Percentiles rank a stretch among this genome's conserved stretches.
Evolutionary conservation across 2,329 filamentous ascomycete genomes (phyloP).

Genomic region (Ceratocystiopsis minuta): DNA sequence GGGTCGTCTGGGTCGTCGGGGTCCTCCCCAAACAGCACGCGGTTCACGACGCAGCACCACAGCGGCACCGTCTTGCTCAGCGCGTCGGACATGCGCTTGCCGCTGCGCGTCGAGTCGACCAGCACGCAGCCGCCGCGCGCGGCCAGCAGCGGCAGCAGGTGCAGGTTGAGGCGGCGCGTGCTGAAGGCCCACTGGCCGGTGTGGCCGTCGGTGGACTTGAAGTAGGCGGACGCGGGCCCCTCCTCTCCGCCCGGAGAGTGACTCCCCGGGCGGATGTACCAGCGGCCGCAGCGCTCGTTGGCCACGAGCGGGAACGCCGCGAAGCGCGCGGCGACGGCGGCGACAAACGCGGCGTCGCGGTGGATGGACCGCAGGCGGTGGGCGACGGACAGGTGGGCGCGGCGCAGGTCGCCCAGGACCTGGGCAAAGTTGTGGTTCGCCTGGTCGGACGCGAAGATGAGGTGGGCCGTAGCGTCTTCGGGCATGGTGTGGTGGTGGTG

Average conservation of each 20-base stretch:
- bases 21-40: slow-evolving; percentile 48
- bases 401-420: slow-evolving; percentile 54
- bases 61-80: slow-evolving; percentile 86
- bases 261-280: slow-evolving; percentile 63
- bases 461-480: slow-evolving; percentile 19
- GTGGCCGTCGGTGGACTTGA: slow-evolving; percentile 96
- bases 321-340: slow-evolving; percentile 35
- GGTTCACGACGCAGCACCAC: slow-evolving; percentile 81
- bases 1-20: slow-evolving; percentile 9
- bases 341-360: slow-evolving; percentile 59
- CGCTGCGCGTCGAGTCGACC: slow-evolving; percentile 80
- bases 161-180: slow-evolving; percentile 65
- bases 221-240: slow-evolving; percentile 68
- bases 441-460: slow-evolving; percentile 30
- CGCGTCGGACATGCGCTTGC: slow-evolving; percentile 77
- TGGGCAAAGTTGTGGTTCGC: slow-evolving; percentile 48
- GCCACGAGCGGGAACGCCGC: slow-evolving; percentile 48
- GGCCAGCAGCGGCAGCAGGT: slow-evolving; percentile 49
- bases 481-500: slow-evolving; percentile 8
- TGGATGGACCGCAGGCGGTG: slow-evolving; percentile 71
- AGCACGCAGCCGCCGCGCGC: slow-evolving; percentile 49
- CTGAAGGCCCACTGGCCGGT: slow-evolving; percentile 83
- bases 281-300: slow-evolving; percentile 90
- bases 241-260: slow-evolving; percentile 4
- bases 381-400: slow-evolving; percentile 56